phyloP scores from a whole-genome alignment of 208 protist genomes.

The Zelonia costaricensis region DNA sequence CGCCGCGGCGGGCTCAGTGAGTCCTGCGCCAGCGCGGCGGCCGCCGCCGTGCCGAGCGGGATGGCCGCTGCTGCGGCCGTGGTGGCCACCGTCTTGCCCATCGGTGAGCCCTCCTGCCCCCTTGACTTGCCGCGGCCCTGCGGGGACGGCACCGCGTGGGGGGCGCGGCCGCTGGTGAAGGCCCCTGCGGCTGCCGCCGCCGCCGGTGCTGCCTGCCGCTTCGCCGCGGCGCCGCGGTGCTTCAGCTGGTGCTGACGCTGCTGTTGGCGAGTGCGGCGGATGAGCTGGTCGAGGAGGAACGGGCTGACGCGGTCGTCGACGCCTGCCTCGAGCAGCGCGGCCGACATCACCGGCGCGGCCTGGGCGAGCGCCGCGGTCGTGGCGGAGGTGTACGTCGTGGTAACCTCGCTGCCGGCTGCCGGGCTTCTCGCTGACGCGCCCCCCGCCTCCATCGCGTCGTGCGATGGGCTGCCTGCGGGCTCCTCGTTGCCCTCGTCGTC shows the following conservation, averaged over 20 bases:
- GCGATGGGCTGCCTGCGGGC: not conserved
- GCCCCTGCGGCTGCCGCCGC: too few relatives aligned
- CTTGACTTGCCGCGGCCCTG: too few relatives aligned
- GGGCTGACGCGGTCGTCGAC: constrained; percentile 30
- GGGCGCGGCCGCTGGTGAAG: too few relatives aligned
- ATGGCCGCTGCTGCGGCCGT: not conserved
- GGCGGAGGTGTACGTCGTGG: not conserved
- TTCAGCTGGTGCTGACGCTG: not conserved
- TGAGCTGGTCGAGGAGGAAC: constrained; percentile 19
- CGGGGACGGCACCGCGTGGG: too few relatives aligned
- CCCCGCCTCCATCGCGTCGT: not conserved
- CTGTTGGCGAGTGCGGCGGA: not conserved
- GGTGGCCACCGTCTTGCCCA: not conserved
- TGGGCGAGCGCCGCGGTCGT: not conserved
- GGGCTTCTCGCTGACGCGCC: not conserved
- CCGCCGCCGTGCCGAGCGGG: too few relatives aligned
- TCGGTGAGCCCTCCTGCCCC: too few relatives aligned
- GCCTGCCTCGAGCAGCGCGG: constrained; percentile 21
- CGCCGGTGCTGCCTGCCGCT: too few relatives aligned
- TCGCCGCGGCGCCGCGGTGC: not conserved
- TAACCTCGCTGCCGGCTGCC: not conserved
- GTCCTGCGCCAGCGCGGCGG: too few relatives aligned
- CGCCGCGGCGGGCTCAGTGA: too few relatives aligned
- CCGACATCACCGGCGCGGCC: constrained; percentile 10
- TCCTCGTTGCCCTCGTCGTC: not conserved